A percentile compares a stretch with the other conserved stretches of the same genome.
phyloP scores from a whole-genome alignment of 768 basidiomycete species.

The button mushroom (Agaricus bisporus) region DNA sequence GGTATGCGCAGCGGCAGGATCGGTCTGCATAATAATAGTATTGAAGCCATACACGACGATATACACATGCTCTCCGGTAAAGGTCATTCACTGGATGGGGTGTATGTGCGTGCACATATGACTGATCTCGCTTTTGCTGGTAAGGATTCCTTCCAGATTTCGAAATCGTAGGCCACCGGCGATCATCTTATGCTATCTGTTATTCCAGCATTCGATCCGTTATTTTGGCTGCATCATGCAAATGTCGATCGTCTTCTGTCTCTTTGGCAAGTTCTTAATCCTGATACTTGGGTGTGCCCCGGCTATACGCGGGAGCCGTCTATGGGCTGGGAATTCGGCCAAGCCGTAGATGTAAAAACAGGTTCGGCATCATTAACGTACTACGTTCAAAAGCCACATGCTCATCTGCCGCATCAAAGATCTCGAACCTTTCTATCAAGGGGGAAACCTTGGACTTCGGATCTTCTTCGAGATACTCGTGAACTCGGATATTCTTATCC shows the following conservation, averaged over 20 bases:
- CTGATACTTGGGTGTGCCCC: not conserved
- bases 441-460: not conserved
- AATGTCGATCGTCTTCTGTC: not conserved
- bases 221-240: not conserved
- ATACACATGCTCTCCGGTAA: not conserved
- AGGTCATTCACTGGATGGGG: not conserved
- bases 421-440: not conserved
- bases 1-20: not conserved
- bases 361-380: not conserved
- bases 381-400: not conserved
- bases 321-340: not conserved
- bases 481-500: not conserved
- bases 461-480: not conserved
- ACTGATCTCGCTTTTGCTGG: not conserved
- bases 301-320: not conserved
- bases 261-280: not conserved
- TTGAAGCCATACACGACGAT: not conserved
- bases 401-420: not conserved
- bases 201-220: not conserved
- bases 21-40: not conserved
- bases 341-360: not conserved
- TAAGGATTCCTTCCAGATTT: not conserved
- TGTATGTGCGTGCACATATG: not conserved
- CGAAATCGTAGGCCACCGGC: too few species aligned
- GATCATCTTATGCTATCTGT: not conserved